Evolutionary conservation across 768 basidiomycete species (phyloP).

Genomic region (Xerocomus potaroensis): DNA sequence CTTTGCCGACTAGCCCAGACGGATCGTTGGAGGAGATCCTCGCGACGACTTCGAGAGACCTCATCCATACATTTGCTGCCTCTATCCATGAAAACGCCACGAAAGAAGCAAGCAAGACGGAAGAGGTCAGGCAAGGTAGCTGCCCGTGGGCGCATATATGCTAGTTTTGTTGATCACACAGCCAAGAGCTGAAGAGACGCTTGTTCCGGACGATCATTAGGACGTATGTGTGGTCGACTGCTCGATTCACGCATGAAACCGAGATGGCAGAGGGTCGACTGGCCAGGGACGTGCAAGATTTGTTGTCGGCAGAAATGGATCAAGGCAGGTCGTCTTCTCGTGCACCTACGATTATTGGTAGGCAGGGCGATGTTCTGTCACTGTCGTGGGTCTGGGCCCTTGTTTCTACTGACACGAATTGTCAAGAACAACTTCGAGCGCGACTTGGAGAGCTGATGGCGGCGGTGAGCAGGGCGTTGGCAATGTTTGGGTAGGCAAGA

Average conservation of each 20-base stretch:
- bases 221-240: conserved; percentile 27
- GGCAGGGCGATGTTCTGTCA: no score
- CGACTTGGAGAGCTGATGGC: conserved; percentile 26
- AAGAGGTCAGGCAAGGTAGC: conserved; percentile 23
- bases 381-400: neutral
- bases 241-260: conserved; percentile 20
- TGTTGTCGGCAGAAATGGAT: conserved; percentile 22
- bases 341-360: conserved; percentile 21
- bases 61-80: conserved; percentile 16
- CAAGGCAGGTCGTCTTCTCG: conserved; percentile 34
- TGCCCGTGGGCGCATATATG: conserved; percentile 21
- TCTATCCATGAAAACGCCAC: conserved; percentile 14
- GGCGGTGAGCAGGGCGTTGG: conserved; percentile 25
- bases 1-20: neutral
- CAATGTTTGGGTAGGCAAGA: conserved; percentile 13
- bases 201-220: conserved; percentile 12
- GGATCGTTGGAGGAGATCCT: conserved; percentile 23
- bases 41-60: conserved; percentile 13
- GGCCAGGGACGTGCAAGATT: conserved; percentile 8
- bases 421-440: conserved; percentile 20
- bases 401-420: conserved; percentile 13
- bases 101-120: conserved; percentile 17
- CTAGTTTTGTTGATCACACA: conserved; percentile 8
- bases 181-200: conserved; percentile 21
- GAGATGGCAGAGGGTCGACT: conserved; percentile 11